Evolutionary conservation across 208 protist species (phyloP).

Genomic region (Acanthamoeba lugdunensis): DNA sequence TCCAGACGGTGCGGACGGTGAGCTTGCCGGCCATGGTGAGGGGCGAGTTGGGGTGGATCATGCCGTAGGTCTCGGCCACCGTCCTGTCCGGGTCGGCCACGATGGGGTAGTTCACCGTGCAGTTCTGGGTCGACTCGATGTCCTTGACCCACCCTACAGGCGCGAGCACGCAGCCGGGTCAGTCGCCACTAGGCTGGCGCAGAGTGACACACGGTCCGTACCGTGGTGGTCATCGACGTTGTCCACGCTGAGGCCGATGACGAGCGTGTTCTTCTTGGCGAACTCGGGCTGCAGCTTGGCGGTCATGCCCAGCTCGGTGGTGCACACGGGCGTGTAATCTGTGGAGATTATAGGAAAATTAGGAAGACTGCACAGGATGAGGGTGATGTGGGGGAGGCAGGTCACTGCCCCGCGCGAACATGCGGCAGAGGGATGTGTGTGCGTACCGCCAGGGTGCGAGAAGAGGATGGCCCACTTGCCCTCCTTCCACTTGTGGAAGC

Average conservation of each 20-base stretch:
- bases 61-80: constrained; percentile 79
- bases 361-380: neutral
- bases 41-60: constrained; percentile 81
- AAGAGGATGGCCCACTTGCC: constrained; percentile 76
- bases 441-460: constrained; percentile 70
- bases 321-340: constrained; percentile 86
- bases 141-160: constrained; percentile 80
- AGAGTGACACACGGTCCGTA: neutral
- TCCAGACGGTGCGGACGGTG: constrained; percentile 84
- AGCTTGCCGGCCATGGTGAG: constrained; percentile 75
- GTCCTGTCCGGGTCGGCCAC: constrained; percentile 80
- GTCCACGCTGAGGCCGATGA: constrained; percentile 81
- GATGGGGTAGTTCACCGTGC: constrained; percentile 83
- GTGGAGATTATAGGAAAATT: neutral
- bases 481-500: constrained; percentile 80
- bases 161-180: neutral
- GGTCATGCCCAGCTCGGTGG: constrained; percentile 83
- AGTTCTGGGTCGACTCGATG: constrained; percentile 74
- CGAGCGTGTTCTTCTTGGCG: constrained; percentile 77
- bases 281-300: constrained; percentile 82
- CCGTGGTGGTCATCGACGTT: constrained; percentile 76
- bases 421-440: neutral
- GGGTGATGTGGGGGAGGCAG: neutral
- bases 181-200: neutral
- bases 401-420: too few relatives aligned